These are phyloP conservation scores for Starmerella scarabaei DNA, from an alignment of 805 yeast species.

Conservation along the genomic window DNA sequence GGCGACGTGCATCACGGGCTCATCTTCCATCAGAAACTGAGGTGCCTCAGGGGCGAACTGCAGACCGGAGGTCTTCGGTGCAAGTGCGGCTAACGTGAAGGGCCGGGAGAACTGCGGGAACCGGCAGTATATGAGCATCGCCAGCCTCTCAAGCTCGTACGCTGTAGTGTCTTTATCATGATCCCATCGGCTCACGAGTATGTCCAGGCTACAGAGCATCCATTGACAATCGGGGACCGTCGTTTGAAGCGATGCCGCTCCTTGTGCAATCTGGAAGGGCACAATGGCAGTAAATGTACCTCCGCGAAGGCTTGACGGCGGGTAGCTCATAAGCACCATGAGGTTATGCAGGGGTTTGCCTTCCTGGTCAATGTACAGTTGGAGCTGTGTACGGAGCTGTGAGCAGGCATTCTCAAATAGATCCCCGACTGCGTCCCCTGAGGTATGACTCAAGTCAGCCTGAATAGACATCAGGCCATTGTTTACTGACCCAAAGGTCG, in stretches of 20 bases:
- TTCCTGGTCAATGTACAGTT: neutral
- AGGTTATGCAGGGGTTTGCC: neutral
- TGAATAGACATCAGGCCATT: conserved; percentile 16
- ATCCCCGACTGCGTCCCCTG: conserved; percentile 21
- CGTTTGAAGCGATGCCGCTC: conserved; percentile 17
- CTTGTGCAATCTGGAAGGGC: conserved; percentile 22
- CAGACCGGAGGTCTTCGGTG: conserved; percentile 24
- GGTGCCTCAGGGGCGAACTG: conserved; percentile 15
- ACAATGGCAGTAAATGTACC: conserved; percentile 13
- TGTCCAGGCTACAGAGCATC: conserved; percentile 17
- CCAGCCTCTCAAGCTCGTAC: conserved; percentile 20
- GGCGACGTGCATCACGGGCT: conserved; percentile 69
- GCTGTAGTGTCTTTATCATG: conserved; percentile 24
- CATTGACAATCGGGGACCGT: conserved; percentile 15
- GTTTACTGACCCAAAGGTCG: conserved; percentile 18
- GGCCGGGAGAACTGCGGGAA: conserved; percentile 21
- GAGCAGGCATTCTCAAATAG: conserved; percentile 18
- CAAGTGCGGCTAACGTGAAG: conserved; percentile 26
- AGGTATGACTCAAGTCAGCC: conserved; percentile 17
- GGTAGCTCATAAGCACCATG: conserved; percentile 11
- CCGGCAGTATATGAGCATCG: conserved; percentile 26
- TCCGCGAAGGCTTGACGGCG: conserved; percentile 15
- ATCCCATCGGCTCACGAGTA: conserved; percentile 21
- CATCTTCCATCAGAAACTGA: conserved; percentile 39
- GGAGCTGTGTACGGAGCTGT: conserved; percentile 14